Percentiles rank a stretch among this genome's conserved stretches.
Conservation (phyloP, 768 basidiomycete species). For the Leucosporidium creatinivorum region DNA sequence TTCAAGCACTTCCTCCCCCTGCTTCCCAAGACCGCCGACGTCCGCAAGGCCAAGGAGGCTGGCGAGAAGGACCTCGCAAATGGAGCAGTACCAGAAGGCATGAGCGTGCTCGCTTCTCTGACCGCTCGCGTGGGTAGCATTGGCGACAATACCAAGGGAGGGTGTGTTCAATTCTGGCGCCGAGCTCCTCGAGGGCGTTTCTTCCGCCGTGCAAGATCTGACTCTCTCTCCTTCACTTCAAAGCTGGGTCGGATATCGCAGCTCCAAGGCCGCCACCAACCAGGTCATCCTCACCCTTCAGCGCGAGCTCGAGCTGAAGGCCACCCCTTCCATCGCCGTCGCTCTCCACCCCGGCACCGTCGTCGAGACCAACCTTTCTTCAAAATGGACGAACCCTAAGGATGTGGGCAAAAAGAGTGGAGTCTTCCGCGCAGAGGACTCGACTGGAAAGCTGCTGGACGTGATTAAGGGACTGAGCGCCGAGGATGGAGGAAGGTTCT, state of each 20-base stretch:
- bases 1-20: conserved; percentile 47
- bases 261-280: conserved; percentile 47
- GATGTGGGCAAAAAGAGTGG: conserved; percentile 41
- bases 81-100: conserved; percentile 36
- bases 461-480: conserved; percentile 24
- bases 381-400: conserved; percentile 33
- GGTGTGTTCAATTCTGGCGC: conserved; percentile 25
- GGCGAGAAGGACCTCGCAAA: conserved; percentile 40
- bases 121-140: conserved; percentile 46
- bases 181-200: conserved; percentile 34
- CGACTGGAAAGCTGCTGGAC: conserved; percentile 20
- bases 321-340: conserved; percentile 39
- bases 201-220: conserved; percentile 39
- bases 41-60: conserved; percentile 27
- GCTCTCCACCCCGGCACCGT: conserved; percentile 36
- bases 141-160: conserved; percentile 43
- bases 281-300: conserved; percentile 43
- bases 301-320: conserved; percentile 40
- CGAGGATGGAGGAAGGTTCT: conserved; percentile 29
- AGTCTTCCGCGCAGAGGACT: conserved; percentile 40
- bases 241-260: conserved; percentile 32
- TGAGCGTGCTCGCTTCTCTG: conserved; percentile 41
- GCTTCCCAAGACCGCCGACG: conserved; percentile 40
- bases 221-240: neutral
- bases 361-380: conserved; percentile 33